Base-by-base conservation (phyloP, 352 stramenopile genomes). In the Thraustochytrium sp. region DNA sequence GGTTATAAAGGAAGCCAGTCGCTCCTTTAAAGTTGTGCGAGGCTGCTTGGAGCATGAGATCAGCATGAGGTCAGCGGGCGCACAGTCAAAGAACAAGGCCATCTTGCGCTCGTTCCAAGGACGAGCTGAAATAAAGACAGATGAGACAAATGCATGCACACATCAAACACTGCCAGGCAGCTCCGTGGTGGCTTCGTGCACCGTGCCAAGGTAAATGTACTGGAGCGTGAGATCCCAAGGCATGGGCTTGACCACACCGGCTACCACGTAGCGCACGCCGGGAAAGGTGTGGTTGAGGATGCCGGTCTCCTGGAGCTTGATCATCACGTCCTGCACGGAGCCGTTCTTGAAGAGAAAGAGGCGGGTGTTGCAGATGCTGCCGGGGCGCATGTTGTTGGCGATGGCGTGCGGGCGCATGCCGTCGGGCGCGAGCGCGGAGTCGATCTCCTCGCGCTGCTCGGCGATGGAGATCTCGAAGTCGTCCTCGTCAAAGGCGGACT, bases 231-330 rank as follows among this genome's bases (percentile, higher is more conserved):
- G 44, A 21, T 42, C 68, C 68, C 68, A 80, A 0, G 68, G 68
- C 31, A 62, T 48, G 16, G 68, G 68, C 4, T 55, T 26, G 13
- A 80, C 68, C 13, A 51, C 51, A 1, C 21, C 68, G 40, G 68
- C 46, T 8, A 80, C 68, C 13, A 51, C 63, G 68, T 80, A 80
- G 23, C 68, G 68, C 18, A 80, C 16, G 2, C 44, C 46, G 2
- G 53, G 48, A 34, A 63, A 63, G 34, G 68, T 63, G 38, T 80
- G 23, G 53, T 63, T 63, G n/a, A 80, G 40, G 8, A 80, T 31
- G 31, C 68, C 68, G 2, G 38, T 34, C 68, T 80, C 68, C 21
- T 80, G 48, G 21, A 80, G 68, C 68, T 80, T 80, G 68, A 8
- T 48, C 68, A 80, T 80, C 18, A 80, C 26, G 9, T 80, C 68